Base-by-base conservation (phyloP, 495 filamentous ascomycete genomes). In the Penicillium verhagenii region DNA sequence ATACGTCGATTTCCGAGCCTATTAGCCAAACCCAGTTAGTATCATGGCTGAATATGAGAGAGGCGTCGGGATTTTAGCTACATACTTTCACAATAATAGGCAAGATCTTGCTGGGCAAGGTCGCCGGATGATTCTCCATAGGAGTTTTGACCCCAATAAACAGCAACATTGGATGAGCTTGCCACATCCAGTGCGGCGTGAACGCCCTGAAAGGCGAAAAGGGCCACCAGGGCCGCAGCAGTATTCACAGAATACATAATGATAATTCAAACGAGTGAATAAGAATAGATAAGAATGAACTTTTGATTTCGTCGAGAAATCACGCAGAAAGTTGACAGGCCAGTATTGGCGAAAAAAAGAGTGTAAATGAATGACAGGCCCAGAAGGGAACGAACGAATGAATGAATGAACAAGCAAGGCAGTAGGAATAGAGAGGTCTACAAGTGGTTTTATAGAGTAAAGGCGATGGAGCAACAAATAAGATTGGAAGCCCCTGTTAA, bases 81-180 rank as follows among this genome's bases (percentile, higher is more conserved):
- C 75, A 74, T 63, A 84, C 82, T 79, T 50, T 79, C 64, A 58
- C 85, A 87, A 67, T 87, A 88, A 45, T 75, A 62, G 7, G 73
- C 66, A 11, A 89, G 64, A n/a, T 77, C 69, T 39, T 80, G 71
- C 64, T 89, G 86, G 9, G 69, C 72, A 21, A 35, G 31, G 14
- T 76, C 53, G 23, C 64, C 59, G 48, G 74, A 77, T n/a, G 61
- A 66, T 18, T 67, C 72, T 43, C 70, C 72, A 38, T 67, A 73
- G 0, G 85, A 87, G 62, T 85, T 86, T 54, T 87, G 83, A 11
- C 74, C 85, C 85, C 85, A 88, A 60, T 88, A 88, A 7, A 86
- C 71, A 24, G 76, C 81, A 49, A 86, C 56, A 61, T 85, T 88
- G 42, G 31, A 35, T 4, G 31, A 35, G 11, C 14, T 35, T 35